phyloP scores from a whole-genome alignment of 1,284 basidiomycete species.

The Pseudozyma sp. region DNA sequence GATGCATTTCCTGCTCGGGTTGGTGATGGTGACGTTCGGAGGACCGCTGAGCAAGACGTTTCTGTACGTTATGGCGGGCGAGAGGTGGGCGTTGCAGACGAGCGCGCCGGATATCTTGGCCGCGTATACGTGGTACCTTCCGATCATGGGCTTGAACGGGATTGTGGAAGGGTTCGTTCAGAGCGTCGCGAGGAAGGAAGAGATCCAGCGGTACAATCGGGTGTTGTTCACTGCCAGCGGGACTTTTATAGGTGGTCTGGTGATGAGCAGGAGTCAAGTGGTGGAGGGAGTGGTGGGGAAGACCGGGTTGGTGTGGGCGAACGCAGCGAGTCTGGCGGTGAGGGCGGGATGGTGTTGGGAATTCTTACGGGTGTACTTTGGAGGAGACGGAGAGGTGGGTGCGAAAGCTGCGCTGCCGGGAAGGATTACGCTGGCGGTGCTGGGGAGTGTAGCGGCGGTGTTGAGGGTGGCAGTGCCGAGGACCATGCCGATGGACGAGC shows the following conservation, averaged over 20 bases:
- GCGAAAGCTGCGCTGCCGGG: slow-evolving; percentile 16
- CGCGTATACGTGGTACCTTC: slow-evolving; percentile 60
- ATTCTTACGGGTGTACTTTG: slow-evolving; percentile 29
- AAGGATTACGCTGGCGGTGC: slow-evolving; percentile 6
- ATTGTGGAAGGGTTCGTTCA: slow-evolving; percentile 65
- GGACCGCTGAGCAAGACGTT: slow-evolving; percentile 51
- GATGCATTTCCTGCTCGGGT: slow-evolving; percentile 50
- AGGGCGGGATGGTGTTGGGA: slow-evolving; percentile 45
- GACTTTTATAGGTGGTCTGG: slow-evolving; percentile 45
- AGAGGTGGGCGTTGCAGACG: slow-evolving; percentile 54
- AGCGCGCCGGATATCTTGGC: slow-evolving; percentile 56
- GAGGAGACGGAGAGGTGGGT: background rate
- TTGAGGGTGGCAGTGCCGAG: slow-evolving; percentile 12
- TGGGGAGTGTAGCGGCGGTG: slow-evolving; percentile 1
- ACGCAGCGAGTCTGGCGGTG: slow-evolving; percentile 24
- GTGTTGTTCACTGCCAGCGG: slow-evolving; percentile 53
- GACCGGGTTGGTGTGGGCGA: slow-evolving; percentile 48
- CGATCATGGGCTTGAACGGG: slow-evolving; percentile 66
- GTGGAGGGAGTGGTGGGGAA: slow-evolving; percentile 3
- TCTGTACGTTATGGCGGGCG: slow-evolving; percentile 60
- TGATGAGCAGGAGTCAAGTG: background rate
- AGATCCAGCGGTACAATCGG: slow-evolving; percentile 49
- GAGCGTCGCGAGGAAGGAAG: slow-evolving; percentile 35
- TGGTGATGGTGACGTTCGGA: slow-evolving; percentile 51
- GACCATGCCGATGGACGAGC: slow-evolving; percentile 13